Evolutionary conservation across 116 monocot genomes (phyloP), one percentile per base, ranked within the genome.

Genomic region (Cymodocea nodosa): DNA sequence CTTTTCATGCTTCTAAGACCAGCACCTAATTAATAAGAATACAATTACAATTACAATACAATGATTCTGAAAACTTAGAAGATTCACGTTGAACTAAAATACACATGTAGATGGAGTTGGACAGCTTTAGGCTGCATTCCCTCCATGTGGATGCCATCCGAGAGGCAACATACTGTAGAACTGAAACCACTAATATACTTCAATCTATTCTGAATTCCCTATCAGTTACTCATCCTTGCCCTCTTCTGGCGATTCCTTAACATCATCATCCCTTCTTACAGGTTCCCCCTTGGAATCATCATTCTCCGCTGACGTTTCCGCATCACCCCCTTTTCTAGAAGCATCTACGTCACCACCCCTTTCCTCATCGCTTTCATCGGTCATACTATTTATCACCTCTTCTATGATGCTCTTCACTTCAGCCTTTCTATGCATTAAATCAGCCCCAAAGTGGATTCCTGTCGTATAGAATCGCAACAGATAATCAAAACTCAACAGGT

Each of bases 401-500:
- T 85, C 88, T 44, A 93, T 85, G 63, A 93, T 85, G 36, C 63
- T 50, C 50, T 88, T 88, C 48, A 93, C 81, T 56, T 93, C 93
- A 35, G 77, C 75, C 63, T 83, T 93, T 73, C 85, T 85, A 58
- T 83, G 66, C 80, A 81, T 81, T 64, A 93, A 58, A 68, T 88
- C 77, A 54, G 67, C 62, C 0, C 79, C 70, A 55, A 93, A 93
- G 58, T 83, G 89, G 24, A 72, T 56, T 24, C 85, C 90, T 91
- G 69, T 51, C 24, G 37, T 23, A 48, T 3, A 40, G 44, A 56
- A 68, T 48, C 13, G 57, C 56, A 56, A 16, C 2, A 23, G 50
- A 59, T 22, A 22, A 30, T 30, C 30, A 30, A 30, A 30, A 30
- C 30, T n/a, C 14, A 15, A 15, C 34, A 59, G 15, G 14, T n/a